Evolutionary conservation across 2,329 filamentous ascomycete genomes (phyloP).

Genomic region (Penicillium sp.): DNA sequence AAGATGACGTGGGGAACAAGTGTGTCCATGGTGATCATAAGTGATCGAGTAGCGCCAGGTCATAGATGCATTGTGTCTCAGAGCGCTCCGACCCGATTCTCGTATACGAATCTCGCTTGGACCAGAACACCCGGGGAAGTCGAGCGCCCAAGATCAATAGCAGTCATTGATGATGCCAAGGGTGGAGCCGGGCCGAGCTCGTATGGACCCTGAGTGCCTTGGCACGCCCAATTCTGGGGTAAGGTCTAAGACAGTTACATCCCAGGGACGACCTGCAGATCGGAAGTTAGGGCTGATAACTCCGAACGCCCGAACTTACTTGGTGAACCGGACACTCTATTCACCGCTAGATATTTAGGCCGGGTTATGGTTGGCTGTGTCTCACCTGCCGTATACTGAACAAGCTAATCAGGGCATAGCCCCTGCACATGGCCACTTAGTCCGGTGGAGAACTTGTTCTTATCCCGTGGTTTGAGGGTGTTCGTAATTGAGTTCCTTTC

Average conservation of each 20-base stretch:
- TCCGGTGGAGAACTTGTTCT: background rate
- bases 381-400: constrained; percentile 5
- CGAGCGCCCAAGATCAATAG: background rate
- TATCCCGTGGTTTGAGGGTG: background rate
- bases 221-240: constrained; percentile 7
- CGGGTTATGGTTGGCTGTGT: constrained; percentile 20
- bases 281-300: background rate
- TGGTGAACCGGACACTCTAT: background rate
- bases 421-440: background rate
- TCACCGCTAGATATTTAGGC: background rate
- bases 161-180: constrained; percentile 10
- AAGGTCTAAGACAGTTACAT: constrained; percentile 26
- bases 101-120: background rate
- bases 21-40: background rate
- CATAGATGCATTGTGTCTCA: constrained; percentile 14
- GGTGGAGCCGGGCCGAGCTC: background rate
- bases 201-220: background rate
- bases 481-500: background rate
- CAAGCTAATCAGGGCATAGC: background rate
- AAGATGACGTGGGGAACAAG: background rate
- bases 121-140: background rate
- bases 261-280: background rate
- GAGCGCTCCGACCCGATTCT: constrained; percentile 4
- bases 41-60: background rate
- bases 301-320: background rate